Base-by-base conservation (phyloP, 805 yeast genomes). In the Saccharomycopsis guyanensis region DNA sequence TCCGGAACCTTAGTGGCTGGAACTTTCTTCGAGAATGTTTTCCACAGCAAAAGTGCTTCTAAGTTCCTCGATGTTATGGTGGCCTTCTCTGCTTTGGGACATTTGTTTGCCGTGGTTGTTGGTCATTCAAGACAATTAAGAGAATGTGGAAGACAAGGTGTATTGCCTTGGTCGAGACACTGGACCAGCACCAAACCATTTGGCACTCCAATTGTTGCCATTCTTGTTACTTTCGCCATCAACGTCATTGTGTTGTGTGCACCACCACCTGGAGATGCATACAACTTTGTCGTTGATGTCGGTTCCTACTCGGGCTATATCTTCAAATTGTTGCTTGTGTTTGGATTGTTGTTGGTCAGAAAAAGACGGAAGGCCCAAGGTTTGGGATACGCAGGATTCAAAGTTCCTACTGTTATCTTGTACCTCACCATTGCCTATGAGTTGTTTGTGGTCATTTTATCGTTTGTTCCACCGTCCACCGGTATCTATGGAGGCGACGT, bases 131-230 rank as follows among this genome's bases (percentile, higher is more conserved):
- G 76, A 62, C 66, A 71, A 44, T 56, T 72, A 45, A 73, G 72
- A 58, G 71, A 68, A 46, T 68, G 71, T 56, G 77, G 75, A 39
- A 66, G 76, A 58, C 76, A 72, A 61, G 76, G 76, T 44, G 61
- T 64, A 37, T 62, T 72, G 50, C 76, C 77, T 40, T 69, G 68
- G 49, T 65, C 69, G 7, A 60, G 64, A 45, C 64, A 70, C 45
- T 72, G 68, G 58, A 71, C 71, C 12, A 62, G 70, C 36, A 64
- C 66, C 27, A 69, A 56, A 53, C 76, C 76, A 4, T 70, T 70
- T 54, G 62, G 60, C 42, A 59, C 74, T 18, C 76, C 77, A 31
- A 62, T 70, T 45, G 63, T 65, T 32, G 73, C 73, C 37, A 63
- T 70, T 47, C 55, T 65, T 55, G 68, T 69, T 56, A 73, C 69